Base-by-base conservation (phyloP, 306 rosid genomes). In the Phaseolus lunatus region DNA sequence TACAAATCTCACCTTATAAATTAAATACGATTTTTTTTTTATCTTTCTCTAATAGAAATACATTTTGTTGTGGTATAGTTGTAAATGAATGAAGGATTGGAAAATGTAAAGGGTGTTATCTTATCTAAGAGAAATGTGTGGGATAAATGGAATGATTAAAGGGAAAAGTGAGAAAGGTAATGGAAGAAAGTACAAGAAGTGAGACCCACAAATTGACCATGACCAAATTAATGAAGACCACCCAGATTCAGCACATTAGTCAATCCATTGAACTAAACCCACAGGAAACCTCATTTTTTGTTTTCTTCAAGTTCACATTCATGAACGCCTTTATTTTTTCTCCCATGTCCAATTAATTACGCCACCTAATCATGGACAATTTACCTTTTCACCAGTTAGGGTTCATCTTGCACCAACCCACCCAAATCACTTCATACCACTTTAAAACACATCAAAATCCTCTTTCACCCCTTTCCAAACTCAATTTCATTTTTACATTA, bases 231-330 rank as follows among this genome's bases (percentile, higher is more conserved):
- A 58, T 14, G 5, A 58, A 56, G 31, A 57, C 62, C 33, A 56
- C 3, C n/a, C 16, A 9, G 3, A 22, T 54, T 56, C 18, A 26
- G 11, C 65, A 27, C 15, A 29, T 7, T 61, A 61, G 80, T 72
- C 82, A 82, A 54, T 45, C 49, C 86, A 78, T 35, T 78, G 86
- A 74, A 83, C 41, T 47, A 37, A 66, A 56, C 15, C 54, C 27
- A 35, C 18, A 52, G 15, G 29, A 45, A 27, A 16, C 31, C 61
- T 22, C 11, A 52, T 27, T 13, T 72, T 72, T 71, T 27, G 27
- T n/a, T 72, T 72, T 71, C 56, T 57, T 18, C 69, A 65, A 33
- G 79, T 84, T 79, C 87, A 54, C 82, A 80, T 84, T 75, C 84
- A 80, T 79, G 81, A 63, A 84, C 66, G 35, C 16, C 9, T 35